Percentiles rank a stretch among this genome's conserved stretches.
phyloP scores from a whole-genome alignment of 805 yeast species.

The Ogataea ganodermae region DNA sequence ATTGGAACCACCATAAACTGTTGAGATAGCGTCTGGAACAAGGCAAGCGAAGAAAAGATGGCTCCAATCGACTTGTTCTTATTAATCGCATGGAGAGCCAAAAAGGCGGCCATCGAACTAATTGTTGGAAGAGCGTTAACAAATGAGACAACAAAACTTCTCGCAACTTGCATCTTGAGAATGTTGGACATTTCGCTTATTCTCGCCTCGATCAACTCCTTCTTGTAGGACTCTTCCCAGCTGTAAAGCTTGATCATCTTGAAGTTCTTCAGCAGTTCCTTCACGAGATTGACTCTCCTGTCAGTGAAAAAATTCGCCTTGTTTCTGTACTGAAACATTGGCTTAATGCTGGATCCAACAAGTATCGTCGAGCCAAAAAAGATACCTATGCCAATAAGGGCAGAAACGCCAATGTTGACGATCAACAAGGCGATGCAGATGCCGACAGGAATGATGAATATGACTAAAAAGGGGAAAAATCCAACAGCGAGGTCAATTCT shows the following conservation, averaged over 20 bases:
- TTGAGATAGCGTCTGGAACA: slow-evolving; percentile 61
- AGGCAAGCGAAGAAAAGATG: slow-evolving; percentile 68
- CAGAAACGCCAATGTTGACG: slow-evolving; percentile 67
- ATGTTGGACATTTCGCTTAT: slow-evolving; percentile 60
- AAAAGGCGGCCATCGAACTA: slow-evolving; percentile 63
- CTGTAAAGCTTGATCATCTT: slow-evolving; percentile 83
- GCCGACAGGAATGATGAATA: slow-evolving; percentile 62
- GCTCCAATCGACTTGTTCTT: slow-evolving; percentile 52
- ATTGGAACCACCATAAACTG: slow-evolving; percentile 70
- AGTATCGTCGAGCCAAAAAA: slow-evolving; percentile 49
- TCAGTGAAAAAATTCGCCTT: slow-evolving; percentile 68
- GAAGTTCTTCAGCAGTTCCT: slow-evolving; percentile 77
- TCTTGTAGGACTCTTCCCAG: slow-evolving; percentile 82
- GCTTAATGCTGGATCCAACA: slow-evolving; percentile 48
- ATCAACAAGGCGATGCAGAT: slow-evolving; percentile 67
- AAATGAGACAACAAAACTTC: slow-evolving; percentile 58
- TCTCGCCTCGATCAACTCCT: slow-evolving; percentile 57
- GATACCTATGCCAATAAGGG: slow-evolving; percentile 70
- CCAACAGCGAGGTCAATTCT: slow-evolving; percentile 76
- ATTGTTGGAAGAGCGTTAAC: slow-evolving; percentile 63
- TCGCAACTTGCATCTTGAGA: slow-evolving; percentile 60
- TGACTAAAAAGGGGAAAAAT: slow-evolving; percentile 63
- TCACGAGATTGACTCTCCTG: slow-evolving; percentile 69
- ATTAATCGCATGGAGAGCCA: slow-evolving; percentile 40
- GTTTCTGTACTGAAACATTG: slow-evolving; percentile 55